These are phyloP conservation scores for Hypoxylon lienhwacheense DNA, from an alignment of 495 filamentous ascomycete species.

Conservation along the genomic window DNA sequence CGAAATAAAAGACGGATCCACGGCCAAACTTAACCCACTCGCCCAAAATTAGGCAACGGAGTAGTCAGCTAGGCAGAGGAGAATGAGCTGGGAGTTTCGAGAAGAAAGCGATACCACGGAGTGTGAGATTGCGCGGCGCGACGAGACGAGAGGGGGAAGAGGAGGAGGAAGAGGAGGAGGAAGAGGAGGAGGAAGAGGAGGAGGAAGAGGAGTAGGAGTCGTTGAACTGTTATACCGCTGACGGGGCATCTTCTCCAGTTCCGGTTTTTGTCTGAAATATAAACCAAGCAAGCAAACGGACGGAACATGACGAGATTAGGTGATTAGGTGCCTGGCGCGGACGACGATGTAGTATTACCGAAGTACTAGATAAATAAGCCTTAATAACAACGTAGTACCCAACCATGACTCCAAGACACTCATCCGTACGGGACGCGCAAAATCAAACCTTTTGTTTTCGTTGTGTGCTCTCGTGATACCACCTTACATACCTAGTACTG, in stretches of 20 bases:
- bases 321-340: background rate
- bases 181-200: no score
- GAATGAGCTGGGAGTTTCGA: background rate
- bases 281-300: background rate
- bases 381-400: conserved; percentile 32
- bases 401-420: background rate
- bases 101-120: no score
- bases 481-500: no score
- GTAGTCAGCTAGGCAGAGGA: background rate
- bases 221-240: background rate
- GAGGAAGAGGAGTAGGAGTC: background rate
- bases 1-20: conserved; percentile 27
- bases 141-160: background rate
- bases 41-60: background rate
- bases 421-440: background rate
- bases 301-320: background rate
- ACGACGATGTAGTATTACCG: conserved; percentile 9
- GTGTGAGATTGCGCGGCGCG: no score
- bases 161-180: background rate
- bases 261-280: background rate
- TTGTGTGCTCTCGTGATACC: no score
- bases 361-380: conserved; percentile 29
- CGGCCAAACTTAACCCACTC: conserved; percentile 7
- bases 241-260: background rate
- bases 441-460: no score